Evolutionary conservation across 2,329 filamentous ascomycete species (phyloP), one percentile per base, ranked within the genome.

Genomic region (Mycosphaerella sp.): DNA sequence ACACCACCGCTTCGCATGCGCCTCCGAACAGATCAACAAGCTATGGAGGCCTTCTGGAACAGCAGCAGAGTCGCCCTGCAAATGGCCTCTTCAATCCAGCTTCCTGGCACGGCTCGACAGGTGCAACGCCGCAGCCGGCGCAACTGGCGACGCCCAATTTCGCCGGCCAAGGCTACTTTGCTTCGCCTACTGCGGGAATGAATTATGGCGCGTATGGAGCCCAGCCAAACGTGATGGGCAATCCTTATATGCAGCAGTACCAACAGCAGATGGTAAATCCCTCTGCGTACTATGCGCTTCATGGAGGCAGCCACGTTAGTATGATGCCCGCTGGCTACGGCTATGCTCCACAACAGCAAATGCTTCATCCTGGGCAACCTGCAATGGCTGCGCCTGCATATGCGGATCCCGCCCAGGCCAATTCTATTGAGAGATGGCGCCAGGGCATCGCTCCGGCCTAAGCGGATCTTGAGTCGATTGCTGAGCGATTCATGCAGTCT

Each of bases 1-100:
- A 49, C 37, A 43, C 52, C 7, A 27, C 48, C 9, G 34, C 44
- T 10, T 46, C 37, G 9, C 37, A 47, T 9, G 21, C 35, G 10
- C 41, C 27, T 14, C 39, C 34, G 27, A 49, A 49, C 27, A 41
- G 45, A 14, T 41, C 45, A 21, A 49, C 39, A 17, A 43, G 51
- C 63, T 32, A 61, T 59, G 16, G 68, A 65, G 44, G 57, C 13
- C 47, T 63, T 10, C 39, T 61, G 8, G 57, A 56, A 27, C 42
- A 53, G 12, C 54, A 59, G 25, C 40, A 47, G 3, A 52, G 54
- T 27, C 30, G 54, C 16, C 56, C 60, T 28, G 50, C 54, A 9
- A 67, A 68, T n/a, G 65, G 68, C 17, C 64, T 67, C 1, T 71
- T 70, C 57, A 56, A 55, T 14, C 57, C 54, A 12, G 61, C 57